Percentiles rank a stretch among this genome's conserved stretches.
Conservation (phyloP, 495 filamentous ascomycete species). For the Xylaria venustula region DNA sequence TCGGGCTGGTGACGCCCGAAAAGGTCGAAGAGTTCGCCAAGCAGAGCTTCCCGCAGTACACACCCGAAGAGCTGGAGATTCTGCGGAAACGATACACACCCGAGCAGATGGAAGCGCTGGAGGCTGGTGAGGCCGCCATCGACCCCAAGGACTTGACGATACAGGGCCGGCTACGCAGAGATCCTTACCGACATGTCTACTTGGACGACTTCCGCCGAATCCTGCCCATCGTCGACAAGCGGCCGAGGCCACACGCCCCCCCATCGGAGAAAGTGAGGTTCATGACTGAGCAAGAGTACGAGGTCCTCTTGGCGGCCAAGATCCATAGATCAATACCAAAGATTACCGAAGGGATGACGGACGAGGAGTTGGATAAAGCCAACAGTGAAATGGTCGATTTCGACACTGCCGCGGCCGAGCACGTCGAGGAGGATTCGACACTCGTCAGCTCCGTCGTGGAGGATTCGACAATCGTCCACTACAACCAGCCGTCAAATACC, state of each 20-base stretch:
- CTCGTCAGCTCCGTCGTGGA: conserved; percentile 42
- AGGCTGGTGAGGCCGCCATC: conserved; percentile 82
- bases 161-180: conserved; percentile 65
- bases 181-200: conserved; percentile 73
- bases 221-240: conserved; percentile 71
- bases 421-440: conserved; percentile 40
- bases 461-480: conserved; percentile 36
- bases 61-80: conserved; percentile 60
- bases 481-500: conserved; percentile 33
- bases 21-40: conserved; percentile 43
- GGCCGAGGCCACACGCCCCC: conserved; percentile 28
- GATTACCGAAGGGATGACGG: conserved; percentile 43
- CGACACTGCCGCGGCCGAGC: conserved; percentile 30
- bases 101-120: conserved; percentile 78
- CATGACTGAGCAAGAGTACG: conserved; percentile 57
- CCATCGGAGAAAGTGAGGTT: conserved; percentile 59
- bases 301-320: too few relatives aligned
- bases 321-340: conserved; percentile 54
- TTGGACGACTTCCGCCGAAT: conserved; percentile 80
- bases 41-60: conserved; percentile 61
- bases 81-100: conserved; percentile 70
- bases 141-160: conserved; percentile 72
- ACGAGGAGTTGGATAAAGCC: conserved; percentile 20
- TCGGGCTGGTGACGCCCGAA: conserved; percentile 39
- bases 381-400: conserved; percentile 24